phyloP scores from a whole-genome alignment of 805 yeast genomes.

The Diddensiella caesifluorescens region DNA sequence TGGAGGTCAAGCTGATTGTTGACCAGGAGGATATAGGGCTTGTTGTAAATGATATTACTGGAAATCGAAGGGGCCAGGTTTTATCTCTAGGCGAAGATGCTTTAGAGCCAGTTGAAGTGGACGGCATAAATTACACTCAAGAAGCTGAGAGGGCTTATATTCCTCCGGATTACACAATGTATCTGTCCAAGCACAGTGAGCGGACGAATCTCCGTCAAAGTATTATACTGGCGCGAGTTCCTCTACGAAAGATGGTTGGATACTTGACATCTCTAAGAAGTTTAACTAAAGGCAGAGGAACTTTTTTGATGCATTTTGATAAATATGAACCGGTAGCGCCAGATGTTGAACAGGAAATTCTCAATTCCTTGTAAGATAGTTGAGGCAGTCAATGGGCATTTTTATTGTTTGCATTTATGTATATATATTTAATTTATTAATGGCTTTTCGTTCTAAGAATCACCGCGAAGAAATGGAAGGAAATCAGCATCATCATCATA shows the following conservation, averaged over 20 bases:
- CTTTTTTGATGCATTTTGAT: slow-evolving; percentile 68
- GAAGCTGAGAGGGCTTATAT: slow-evolving; percentile 56
- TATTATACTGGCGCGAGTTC: slow-evolving; percentile 70
- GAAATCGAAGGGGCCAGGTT: slow-evolving; percentile 71
- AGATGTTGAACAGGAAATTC: slow-evolving; percentile 39
- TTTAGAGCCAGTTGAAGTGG: slow-evolving; percentile 31
- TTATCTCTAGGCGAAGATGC: slow-evolving; percentile 63
- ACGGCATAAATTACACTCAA: slow-evolving; percentile 19
- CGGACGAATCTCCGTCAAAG: slow-evolving; percentile 35
- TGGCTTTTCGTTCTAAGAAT: not conserved
- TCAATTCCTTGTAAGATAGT: not conserved
- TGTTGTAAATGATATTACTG: slow-evolving; percentile 78
- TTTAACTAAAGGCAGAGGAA: slow-evolving; percentile 84
- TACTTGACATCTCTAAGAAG: slow-evolving; percentile 73
- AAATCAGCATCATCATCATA: no score
- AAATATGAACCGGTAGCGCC: slow-evolving; percentile 65
- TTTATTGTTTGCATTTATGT: not conserved
- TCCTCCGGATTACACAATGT: slow-evolving; percentile 60
- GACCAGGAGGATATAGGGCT: slow-evolving; percentile 71
- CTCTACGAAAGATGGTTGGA: slow-evolving; percentile 86
- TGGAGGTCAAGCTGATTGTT: slow-evolving; percentile 66
- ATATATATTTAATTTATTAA: not conserved
- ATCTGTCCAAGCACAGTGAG: slow-evolving; percentile 34
- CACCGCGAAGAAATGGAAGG: no score
- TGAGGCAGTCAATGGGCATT: not conserved